Evolutionary conservation across 1,284 basidiomycete species (phyloP).

Genomic region (Puccinia hordei): DNA sequence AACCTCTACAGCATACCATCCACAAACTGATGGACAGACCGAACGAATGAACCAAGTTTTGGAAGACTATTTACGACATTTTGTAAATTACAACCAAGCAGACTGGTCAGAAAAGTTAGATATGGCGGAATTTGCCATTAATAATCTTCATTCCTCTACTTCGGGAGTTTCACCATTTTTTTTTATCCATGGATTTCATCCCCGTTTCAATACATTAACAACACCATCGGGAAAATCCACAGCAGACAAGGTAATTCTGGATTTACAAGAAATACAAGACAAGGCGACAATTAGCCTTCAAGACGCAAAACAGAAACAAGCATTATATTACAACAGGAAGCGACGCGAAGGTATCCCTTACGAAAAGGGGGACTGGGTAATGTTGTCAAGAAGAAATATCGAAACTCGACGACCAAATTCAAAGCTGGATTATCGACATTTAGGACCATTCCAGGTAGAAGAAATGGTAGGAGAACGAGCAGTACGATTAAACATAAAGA

Average conservation of each 20-base stretch:
- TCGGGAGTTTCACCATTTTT: too few species aligned
- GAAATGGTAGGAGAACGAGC: constrained; percentile 18
- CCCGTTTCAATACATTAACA: too few species aligned
- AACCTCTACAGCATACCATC: constrained; percentile 33
- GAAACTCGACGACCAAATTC: background rate
- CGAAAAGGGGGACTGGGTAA: background rate
- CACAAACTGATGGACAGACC: too few species aligned
- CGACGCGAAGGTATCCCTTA: background rate
- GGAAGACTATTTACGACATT: too few species aligned
- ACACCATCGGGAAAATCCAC: too few species aligned
- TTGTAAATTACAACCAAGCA: too few species aligned
- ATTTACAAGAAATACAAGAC: background rate
- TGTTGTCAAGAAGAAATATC: background rate
- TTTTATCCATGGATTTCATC: too few species aligned
- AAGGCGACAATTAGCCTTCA: too few species aligned
- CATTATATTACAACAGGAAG: constrained; percentile 4
- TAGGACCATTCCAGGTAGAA: constrained; percentile 9
- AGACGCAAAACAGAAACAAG: background rate
- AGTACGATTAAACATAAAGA: background rate
- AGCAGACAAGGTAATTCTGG: background rate
- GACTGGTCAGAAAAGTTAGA: too few species aligned
- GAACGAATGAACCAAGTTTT: too few species aligned
- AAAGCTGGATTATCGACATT: constrained; percentile 12
- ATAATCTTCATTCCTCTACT: too few species aligned
- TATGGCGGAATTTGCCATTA: too few species aligned